phyloP scores from a whole-genome alignment of 1,284 basidiomycete species.

The Taiwanofungus camphoratus region DNA sequence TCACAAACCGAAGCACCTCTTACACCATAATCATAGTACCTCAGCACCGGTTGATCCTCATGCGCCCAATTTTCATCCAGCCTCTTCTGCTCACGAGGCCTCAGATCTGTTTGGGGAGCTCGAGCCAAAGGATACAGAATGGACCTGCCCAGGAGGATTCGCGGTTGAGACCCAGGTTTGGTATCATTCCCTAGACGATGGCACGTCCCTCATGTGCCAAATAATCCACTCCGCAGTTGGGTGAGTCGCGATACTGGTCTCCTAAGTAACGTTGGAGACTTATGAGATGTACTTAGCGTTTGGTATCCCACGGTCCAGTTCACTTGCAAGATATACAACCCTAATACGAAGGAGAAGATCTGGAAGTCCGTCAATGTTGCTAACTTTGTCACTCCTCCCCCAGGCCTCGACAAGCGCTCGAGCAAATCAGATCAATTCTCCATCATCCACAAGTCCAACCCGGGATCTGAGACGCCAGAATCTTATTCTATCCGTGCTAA shows the following conservation, averaged over 20 bases:
- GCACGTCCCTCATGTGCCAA: constrained; percentile 81
- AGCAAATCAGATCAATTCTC: constrained; percentile 90
- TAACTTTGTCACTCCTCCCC: constrained; percentile 76
- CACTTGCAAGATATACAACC: constrained; percentile 88
- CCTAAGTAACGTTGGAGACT: constrained; percentile 1
- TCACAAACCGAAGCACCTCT: no score
- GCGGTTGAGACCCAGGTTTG: constrained; percentile 90
- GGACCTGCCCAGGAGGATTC: constrained; percentile 83
- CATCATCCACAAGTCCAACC: constrained; percentile 63
- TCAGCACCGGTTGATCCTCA: constrained; percentile 50
- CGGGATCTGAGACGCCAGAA: constrained; percentile 65
- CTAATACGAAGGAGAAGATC: constrained; percentile 65
- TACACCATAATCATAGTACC: constrained; percentile 32
- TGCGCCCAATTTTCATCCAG: constrained; percentile 76
- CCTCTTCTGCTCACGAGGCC: constrained; percentile 49
- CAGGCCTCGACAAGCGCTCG: constrained; percentile 79
- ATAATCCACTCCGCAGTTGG: constrained; percentile 95
- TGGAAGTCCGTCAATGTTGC: constrained; percentile 92
- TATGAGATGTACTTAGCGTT: constrained; percentile 41
- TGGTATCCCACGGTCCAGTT: constrained; percentile 97
- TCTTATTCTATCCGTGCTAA: constrained; percentile 80
- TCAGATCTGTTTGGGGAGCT: constrained; percentile 68
- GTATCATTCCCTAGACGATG: constrained; percentile 84
- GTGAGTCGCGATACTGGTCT: constrained; percentile 45
- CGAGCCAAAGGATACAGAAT: constrained; percentile 70